Percentiles rank a stretch among this genome's conserved stretches.
Conservation (phyloP, 2,329 filamentous ascomycete species). For the Dothistroma septosporum region DNA sequence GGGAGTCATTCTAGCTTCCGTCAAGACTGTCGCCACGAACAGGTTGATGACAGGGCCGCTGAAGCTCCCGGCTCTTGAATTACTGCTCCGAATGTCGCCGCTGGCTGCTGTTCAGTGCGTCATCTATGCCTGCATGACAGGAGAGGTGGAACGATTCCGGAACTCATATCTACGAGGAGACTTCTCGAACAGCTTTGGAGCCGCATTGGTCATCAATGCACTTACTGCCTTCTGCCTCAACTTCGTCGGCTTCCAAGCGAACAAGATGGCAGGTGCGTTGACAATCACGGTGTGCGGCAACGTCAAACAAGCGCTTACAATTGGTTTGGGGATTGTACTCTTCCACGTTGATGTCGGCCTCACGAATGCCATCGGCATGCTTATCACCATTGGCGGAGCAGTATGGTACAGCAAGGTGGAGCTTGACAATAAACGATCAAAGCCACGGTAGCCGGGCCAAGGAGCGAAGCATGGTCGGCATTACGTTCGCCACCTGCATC, state of each 20-base stretch:
- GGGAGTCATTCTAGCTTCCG: constrained; percentile 37
- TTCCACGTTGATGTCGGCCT: constrained; percentile 34
- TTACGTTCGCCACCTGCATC: not conserved
- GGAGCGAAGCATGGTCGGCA: not conserved
- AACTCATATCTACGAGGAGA: constrained; percentile 10
- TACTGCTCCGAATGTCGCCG: constrained; percentile 44
- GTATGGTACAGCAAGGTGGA: constrained; percentile 58
- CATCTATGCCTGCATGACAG: constrained; percentile 19
- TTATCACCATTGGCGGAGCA: constrained; percentile 53
- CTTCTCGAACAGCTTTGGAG: constrained; percentile 55
- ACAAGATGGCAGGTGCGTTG: constrained; percentile 38
- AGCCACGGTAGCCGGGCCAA: not conserved
- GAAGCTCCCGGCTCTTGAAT: constrained; percentile 55
- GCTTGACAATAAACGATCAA: constrained; percentile 41
- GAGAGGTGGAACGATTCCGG: constrained; percentile 17
- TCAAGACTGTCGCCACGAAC: constrained; percentile 62
- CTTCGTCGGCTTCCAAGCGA: constrained; percentile 37
- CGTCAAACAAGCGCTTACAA: constrained; percentile 38
- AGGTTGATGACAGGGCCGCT: constrained; percentile 60
- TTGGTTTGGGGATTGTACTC: constrained; percentile 35
- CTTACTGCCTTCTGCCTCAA: constrained; percentile 36
- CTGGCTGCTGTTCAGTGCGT: constrained; percentile 23
- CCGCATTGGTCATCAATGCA: constrained; percentile 43
- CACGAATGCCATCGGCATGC: constrained; percentile 53
- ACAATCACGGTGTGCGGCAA: constrained; percentile 38